A percentile compares a stretch with the other conserved stretches of the same genome.
phyloP scores from a whole-genome alignment of 2,329 filamentous ascomycete genomes.

The Phyllosticta citriasiana region DNA sequence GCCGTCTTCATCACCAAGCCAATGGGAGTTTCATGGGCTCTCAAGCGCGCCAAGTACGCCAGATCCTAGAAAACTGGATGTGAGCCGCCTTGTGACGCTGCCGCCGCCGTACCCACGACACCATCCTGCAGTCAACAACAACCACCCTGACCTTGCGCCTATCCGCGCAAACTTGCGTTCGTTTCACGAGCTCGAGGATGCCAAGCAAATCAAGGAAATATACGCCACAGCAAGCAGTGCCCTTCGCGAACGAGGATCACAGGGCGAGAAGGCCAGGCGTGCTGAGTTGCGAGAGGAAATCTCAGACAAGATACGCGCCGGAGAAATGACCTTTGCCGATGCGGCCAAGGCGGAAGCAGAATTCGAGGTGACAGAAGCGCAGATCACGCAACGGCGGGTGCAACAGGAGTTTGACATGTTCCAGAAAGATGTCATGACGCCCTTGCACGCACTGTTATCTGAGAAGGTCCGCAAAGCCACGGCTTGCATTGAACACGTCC shows the following conservation, averaged over 20 bases:
- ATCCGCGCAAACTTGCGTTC: conserved; percentile 65
- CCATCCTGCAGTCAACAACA: conserved; percentile 92
- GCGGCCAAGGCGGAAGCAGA: conserved; percentile 74
- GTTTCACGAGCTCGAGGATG: conserved; percentile 63
- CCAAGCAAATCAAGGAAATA: conserved; percentile 55
- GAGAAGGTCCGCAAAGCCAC: conserved; percentile 65
- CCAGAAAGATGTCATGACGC: conserved; percentile 71
- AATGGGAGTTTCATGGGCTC: conserved; percentile 14
- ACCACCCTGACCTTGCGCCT: conserved; percentile 74
- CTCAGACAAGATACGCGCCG: conserved; percentile 66
- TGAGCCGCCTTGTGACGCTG: conserved; percentile 83
- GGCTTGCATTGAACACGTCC: conserved; percentile 66
- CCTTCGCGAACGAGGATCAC: conserved; percentile 43
- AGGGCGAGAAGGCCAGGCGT: conserved; percentile 50
- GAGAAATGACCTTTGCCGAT: conserved; percentile 71
- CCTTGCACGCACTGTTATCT: conserved; percentile 70
- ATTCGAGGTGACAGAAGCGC: conserved; percentile 58
- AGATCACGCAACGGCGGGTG: conserved; percentile 59
- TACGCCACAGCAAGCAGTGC: conserved; percentile 41
- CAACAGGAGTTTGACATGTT: conserved; percentile 78
- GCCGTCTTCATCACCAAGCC: conserved; percentile 29
- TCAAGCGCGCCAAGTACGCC: conserved; percentile 33
- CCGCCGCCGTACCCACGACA: conserved; percentile 91
- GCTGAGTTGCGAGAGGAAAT: conserved; percentile 63
- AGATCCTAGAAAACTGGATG: conserved; percentile 57